Base-by-base conservation (phyloP, 371 early-diverging fungal genomes). In the Mortierella sp. region DNA sequence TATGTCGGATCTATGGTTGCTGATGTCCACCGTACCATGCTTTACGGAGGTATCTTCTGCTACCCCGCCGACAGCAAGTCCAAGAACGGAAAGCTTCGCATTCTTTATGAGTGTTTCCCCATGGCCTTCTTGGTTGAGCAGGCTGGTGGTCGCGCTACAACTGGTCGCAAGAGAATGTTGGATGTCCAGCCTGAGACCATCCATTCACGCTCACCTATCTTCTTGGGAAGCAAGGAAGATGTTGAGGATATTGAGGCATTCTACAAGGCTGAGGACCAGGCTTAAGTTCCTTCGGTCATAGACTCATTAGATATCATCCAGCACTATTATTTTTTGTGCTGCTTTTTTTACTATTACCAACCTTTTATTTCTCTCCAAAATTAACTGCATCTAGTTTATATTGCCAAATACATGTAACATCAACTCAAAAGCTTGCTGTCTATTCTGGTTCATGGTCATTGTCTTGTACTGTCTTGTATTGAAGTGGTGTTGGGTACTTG, bases 1-100 rank as follows among this genome's bases (percentile, higher is more conserved):
- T 99, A 99, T 85, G 96, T 98, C 53, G 99, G 99, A 17, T 96
- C 96, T 62, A 98, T 99, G 99, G 99, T 99, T 26, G 97, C 98
- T 66, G 99, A 99, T 88, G 96, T 99, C 34, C 99, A 98, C 89
- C 92, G 99, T 74, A 99, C 99, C 22, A 85, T 99, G 55, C 88
- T 98, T 43, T 98, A 98, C 73, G 99, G 96, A 56, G 95, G 95
- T 62, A 92, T 94, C 75, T 95, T 94, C 83, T 93, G 94, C 68
- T 89, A 95, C 75, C 95, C 95, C 19, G 91, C 93, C 70, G 96
- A 96, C 78, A 86, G 88, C 67, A 96, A 96, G 84, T 94, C 95
- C 59, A 92, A 92, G 87, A 89, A 90, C 35, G 98, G 96, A 77
- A 99, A 99, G 85, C 94, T 99, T 68, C 90, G 98, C 72, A 90